These are phyloP conservation scores for Raffaelea arxii DNA, from an alignment of 2,329 filamentous ascomycete species.

Conservation along the genomic window DNA sequence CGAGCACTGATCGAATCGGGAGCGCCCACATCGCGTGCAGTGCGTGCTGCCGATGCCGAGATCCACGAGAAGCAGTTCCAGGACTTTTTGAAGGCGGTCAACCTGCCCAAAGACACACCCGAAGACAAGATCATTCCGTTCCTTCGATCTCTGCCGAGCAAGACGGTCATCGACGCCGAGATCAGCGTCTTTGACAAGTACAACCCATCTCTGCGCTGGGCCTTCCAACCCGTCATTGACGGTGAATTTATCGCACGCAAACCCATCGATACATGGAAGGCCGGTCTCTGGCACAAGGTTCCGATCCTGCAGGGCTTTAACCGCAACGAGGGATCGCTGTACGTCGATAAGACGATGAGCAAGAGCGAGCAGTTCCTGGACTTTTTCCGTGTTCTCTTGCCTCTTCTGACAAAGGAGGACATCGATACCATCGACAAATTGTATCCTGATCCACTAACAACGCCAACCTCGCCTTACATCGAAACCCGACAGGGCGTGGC, in stretches of 20 bases:
- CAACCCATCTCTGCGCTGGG: constrained; percentile 26
- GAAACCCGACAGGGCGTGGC: constrained; percentile 22
- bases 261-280: constrained; percentile 17
- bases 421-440: constrained; percentile 23
- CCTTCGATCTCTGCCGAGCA: constrained; percentile 26
- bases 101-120: constrained; percentile 31
- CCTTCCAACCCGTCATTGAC: constrained; percentile 47
- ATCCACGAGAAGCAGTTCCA: constrained; percentile 39
- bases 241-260: constrained; percentile 18
- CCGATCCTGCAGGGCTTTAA: constrained; percentile 33
- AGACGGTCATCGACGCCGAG: constrained; percentile 21
- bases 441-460: constrained; percentile 28
- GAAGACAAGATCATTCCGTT: constrained; percentile 34
- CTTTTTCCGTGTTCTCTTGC: constrained; percentile 29
- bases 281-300: constrained; percentile 19
- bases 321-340: constrained; percentile 32
- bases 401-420: constrained; percentile 24
- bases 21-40: constrained; percentile 27
- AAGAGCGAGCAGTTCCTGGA: constrained; percentile 22
- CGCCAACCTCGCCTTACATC: constrained; percentile 23
- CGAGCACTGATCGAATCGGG: constrained; percentile 30
- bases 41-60: constrained; percentile 30
- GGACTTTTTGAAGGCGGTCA: constrained; percentile 35
- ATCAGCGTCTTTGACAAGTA: constrained; percentile 23
- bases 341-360: constrained; percentile 27